Percentiles rank a stretch among this genome's conserved stretches.
These are phyloP conservation scores for Multifurca ochricompacta DNA, from an alignment of 768 basidiomycete species.

Conservation along the genomic window DNA sequence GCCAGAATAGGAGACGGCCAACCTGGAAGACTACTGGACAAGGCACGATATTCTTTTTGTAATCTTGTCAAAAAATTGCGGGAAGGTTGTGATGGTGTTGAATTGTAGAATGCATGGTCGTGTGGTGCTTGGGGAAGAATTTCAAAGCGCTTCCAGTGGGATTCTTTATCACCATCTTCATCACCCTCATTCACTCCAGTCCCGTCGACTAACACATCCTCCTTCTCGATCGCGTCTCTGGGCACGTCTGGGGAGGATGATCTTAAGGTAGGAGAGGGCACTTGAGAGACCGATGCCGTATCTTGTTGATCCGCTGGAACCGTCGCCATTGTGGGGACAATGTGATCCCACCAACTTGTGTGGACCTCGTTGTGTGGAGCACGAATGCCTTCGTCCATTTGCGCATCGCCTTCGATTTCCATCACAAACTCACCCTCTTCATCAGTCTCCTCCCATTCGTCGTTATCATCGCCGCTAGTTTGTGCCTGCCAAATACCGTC, in stretches of 20 bases:
- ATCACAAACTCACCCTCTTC: constrained; percentile 32
- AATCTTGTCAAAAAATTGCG: constrained; percentile 72
- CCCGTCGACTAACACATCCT: constrained; percentile 26
- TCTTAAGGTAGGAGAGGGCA: constrained; percentile 17
- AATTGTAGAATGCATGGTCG: constrained; percentile 76
- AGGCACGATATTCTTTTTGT: constrained; percentile 72
- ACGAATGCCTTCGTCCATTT: constrained; percentile 14
- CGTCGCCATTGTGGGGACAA: constrained; percentile 9
- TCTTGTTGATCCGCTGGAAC: constrained; percentile 7
- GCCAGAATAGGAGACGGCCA: constrained; percentile 15
- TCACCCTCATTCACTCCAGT: constrained; percentile 14
- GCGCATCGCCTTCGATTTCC: constrained; percentile 32
- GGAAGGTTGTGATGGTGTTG: constrained; percentile 53
- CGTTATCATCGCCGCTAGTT: constrained; percentile 24
- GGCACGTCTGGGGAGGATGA: constrained; percentile 27
- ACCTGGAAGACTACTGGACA: constrained; percentile 81
- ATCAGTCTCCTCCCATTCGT: constrained; percentile 30
- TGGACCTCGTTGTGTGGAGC: constrained; percentile 8
- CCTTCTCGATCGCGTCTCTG: constrained; percentile 25
- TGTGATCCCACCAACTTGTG: constrained; percentile 19
- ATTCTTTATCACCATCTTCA: constrained; percentile 30
- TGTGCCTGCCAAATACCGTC: constrained; percentile 30
- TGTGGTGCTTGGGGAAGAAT: constrained; percentile 63
- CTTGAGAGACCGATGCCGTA: constrained; percentile 17
- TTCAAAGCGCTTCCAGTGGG: constrained; percentile 74